A percentile compares a stretch with the other conserved stretches of the same genome.
These are phyloP conservation scores for Anthracocystis setariae DNA, from an alignment of 1,284 basidiomycete species.

Conservation along the genomic window DNA sequence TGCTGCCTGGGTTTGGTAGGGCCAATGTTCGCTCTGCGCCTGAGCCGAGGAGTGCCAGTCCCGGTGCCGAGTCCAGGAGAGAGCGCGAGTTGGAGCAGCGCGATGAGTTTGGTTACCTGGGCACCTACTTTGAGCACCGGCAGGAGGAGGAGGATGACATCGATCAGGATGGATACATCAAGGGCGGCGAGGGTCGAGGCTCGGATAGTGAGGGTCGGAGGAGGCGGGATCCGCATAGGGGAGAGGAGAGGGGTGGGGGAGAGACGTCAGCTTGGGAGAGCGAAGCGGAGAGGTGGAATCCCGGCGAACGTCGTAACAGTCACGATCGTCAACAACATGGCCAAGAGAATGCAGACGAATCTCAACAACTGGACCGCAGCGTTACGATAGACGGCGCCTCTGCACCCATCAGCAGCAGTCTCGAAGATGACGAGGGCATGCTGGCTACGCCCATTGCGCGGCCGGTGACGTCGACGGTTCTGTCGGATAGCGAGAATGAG, in stretches of 20 bases:
- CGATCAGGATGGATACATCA: constrained; percentile 65
- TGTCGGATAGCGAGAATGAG: constrained; percentile 32
- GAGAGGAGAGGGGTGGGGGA: constrained; percentile 27
- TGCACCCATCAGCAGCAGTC: constrained; percentile 31
- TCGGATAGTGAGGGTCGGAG: constrained; percentile 45
- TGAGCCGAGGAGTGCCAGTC: constrained; percentile 71
- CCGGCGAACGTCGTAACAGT: constrained; percentile 17
- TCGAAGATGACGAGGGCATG: constrained; percentile 46
- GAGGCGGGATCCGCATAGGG: constrained; percentile 22
- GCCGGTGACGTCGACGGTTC: constrained; percentile 12
- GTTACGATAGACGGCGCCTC: constrained; percentile 22
- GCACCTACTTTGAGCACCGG: constrained; percentile 68
- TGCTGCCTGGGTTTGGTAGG: constrained; percentile 88
- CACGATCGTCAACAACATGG: constrained; percentile 17
- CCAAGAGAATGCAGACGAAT: constrained; percentile 10
- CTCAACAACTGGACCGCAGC: constrained; percentile 18
- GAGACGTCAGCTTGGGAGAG: constrained; percentile 55
- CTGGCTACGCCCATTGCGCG: constrained; percentile 44
- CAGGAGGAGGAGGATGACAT: constrained; percentile 61
- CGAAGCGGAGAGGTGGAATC: constrained; percentile 47
- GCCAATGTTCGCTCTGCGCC: constrained; percentile 85
- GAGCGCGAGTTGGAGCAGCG: constrained; percentile 79
- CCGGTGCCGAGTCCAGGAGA: constrained; percentile 74
- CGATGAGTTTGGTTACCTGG: constrained; percentile 89
- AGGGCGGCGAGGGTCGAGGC: constrained; percentile 58